phyloP scores from a whole-genome alignment of 176 grass and related monocot genomes.

The Lolium rigidum region DNA sequence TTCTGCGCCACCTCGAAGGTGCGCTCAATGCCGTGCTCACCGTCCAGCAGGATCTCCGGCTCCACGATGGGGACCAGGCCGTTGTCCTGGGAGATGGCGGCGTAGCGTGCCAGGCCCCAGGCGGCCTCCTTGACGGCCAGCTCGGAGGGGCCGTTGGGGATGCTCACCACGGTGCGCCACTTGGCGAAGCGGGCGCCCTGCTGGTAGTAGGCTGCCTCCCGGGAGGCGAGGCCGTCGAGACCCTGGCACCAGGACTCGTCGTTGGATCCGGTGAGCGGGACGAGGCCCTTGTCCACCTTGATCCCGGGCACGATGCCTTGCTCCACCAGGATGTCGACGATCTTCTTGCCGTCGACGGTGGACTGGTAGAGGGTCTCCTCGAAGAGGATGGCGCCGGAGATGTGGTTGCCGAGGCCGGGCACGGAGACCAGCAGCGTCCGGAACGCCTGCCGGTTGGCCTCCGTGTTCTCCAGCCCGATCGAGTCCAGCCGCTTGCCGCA shows the following conservation, averaged over 20 bases:
- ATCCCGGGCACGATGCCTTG: conserved; percentile 49
- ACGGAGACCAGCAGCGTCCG: conserved; percentile 59
- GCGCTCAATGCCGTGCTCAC: conserved; percentile 47
- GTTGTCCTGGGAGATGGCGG: conserved; percentile 72
- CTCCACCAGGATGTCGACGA: conserved; percentile 20
- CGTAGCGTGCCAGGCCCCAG: conserved; percentile 53
- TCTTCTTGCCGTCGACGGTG: conserved; percentile 54
- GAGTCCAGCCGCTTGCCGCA: conserved; percentile 52
- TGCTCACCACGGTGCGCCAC: conserved; percentile 69
- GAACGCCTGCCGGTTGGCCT: conserved; percentile 60
- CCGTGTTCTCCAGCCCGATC: conserved; percentile 61
- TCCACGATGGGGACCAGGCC: conserved; percentile 66
- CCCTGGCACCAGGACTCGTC: conserved; percentile 67
- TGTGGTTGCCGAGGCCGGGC: conserved; percentile 47
- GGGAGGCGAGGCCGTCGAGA: conserved; percentile 52
- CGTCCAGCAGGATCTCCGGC: conserved; percentile 66
- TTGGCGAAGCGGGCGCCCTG: conserved; percentile 66
- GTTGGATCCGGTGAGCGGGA: conserved; percentile 55
- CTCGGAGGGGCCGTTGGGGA: conserved; percentile 40
- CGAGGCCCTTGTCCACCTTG: conserved; percentile 68
- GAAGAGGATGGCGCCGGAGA: conserved; percentile 60
- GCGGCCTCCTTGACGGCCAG: conserved; percentile 56
- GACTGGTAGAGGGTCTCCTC: conserved; percentile 69
- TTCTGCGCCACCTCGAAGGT: conserved; percentile 56
- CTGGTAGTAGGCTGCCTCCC: conserved; percentile 32